Evolutionary conservation across 2,329 filamentous ascomycete genomes (phyloP), one percentile per base, ranked within the genome.

Genomic region (Neophaeococcomyces aloes): DNA sequence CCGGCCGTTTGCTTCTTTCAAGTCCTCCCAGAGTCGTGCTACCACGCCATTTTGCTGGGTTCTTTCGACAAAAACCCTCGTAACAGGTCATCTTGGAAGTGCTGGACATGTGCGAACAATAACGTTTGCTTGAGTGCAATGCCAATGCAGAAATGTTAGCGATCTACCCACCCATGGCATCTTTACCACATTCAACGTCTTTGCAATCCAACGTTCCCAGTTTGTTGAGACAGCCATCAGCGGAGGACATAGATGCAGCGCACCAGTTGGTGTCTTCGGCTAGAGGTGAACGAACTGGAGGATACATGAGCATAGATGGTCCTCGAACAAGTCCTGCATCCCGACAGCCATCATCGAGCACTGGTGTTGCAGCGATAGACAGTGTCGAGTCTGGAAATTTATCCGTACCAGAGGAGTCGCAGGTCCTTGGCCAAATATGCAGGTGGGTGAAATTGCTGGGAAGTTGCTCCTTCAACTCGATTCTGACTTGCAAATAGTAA

Each of bases 401-500:
- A 35, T 11, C 15, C 17, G 7, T 19, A 36, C 11, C 36, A 38
- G 48, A 50, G 13, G 48, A 53, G 32, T 8, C 38, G 21, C 48
- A 36, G 29, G 45, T 44, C 14, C 45, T 51, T 11, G 53, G 48
- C 27, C 54, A 56, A 46, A 46, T 53, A 15, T 56, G 54, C 50
- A 56, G 53, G 53, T 56, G 51, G 44, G 53, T 44, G 2, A 7
- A 27, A 13, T 36, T 13, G 15, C 14, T 32, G 37, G 18, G n/a
- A 7, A 19, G 17, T n/a, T 25, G 10, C 19, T 21, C 21, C 65
- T 47, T 38, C 59, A 27, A n/a, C 14, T 27, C 6, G 19, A 2
- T 38, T 39, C 38, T 43, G 18, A 47, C 43, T 18, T 19, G n/a
- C 11, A 8, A 48, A 42, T 52, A 98, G 91, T 61, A 98, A 98